A percentile compares a stretch with the other conserved stretches of the same genome.
Conservation (phyloP, 306 rosid species). For the Vigna trinervia region DNA sequence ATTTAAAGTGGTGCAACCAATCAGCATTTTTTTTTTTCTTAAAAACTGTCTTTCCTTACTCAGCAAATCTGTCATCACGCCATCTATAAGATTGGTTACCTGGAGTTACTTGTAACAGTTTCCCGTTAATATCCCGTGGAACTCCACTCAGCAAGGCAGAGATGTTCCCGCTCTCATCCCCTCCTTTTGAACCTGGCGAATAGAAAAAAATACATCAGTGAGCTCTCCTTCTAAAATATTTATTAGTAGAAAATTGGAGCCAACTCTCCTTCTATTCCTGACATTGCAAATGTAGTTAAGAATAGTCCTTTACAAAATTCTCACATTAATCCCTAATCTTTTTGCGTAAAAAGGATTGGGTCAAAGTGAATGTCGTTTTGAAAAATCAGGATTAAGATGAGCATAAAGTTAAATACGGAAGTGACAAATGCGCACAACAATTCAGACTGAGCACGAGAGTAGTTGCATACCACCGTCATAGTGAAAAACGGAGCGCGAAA, state of each 20-base stretch:
- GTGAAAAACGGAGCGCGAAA: conserved; percentile 16
- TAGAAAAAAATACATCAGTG: conserved; percentile 21
- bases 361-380: not conserved
- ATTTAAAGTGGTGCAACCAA: not conserved
- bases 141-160: conserved; percentile 55
- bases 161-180: conserved; percentile 43
- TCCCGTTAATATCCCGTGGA: conserved; percentile 51
- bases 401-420: not conserved
- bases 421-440: not conserved
- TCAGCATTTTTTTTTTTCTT: no score
- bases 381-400: not conserved
- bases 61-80: not conserved
- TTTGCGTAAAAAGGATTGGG: not conserved
- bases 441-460: not conserved
- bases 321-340: not conserved
- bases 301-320: not conserved
- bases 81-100: conserved; percentile 53
- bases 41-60: not conserved
- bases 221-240: not conserved
- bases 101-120: conserved; percentile 56
- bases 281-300: not conserved
- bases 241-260: not conserved
- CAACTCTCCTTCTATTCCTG: not conserved
- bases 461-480: conserved; percentile 50
- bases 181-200: conserved; percentile 49